phyloP scores from a whole-genome alignment of 1,139 yeast species.

The Schizosaccharomyces versatilis region DNA sequence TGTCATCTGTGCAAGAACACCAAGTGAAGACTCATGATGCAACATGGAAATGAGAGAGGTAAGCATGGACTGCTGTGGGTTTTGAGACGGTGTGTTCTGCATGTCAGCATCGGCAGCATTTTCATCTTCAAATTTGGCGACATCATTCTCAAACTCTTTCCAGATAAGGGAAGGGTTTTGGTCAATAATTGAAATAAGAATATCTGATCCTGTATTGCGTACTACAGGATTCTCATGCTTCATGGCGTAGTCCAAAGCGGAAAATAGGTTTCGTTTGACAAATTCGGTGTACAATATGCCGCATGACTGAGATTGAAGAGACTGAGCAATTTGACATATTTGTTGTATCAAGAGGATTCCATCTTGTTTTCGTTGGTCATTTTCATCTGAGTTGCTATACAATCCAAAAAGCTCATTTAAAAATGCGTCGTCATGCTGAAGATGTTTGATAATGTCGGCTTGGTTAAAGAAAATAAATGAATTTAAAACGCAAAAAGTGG shows the following conservation, averaged over 20 bases:
- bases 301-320: constrained; percentile 40
- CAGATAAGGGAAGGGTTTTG: constrained; percentile 51
- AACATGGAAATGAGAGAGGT: constrained; percentile 39
- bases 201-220: constrained; percentile 58
- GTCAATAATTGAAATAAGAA: constrained; percentile 60
- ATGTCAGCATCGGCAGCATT: neutral
- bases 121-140: constrained; percentile 3
- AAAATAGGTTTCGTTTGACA: constrained; percentile 46
- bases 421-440: constrained; percentile 34
- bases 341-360: constrained; percentile 68
- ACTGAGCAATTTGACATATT: constrained; percentile 52
- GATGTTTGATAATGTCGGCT: constrained; percentile 41
- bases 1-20: constrained; percentile 57
- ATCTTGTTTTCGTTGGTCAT: constrained; percentile 27
- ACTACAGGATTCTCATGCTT: constrained; percentile 29
- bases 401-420: constrained; percentile 33
- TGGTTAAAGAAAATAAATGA: constrained; percentile 50
- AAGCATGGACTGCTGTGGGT: constrained; percentile 23
- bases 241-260: constrained; percentile 51
- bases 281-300: constrained; percentile 42
- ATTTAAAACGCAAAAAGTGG: constrained; percentile 40
- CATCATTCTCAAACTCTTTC: constrained; percentile 9
- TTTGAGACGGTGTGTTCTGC: constrained; percentile 4
- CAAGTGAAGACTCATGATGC: constrained; percentile 41
- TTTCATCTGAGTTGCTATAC: constrained; percentile 4